phyloP scores from a whole-genome alignment of 2,329 filamentous ascomycete genomes.

The Fusarium devonianum region DNA sequence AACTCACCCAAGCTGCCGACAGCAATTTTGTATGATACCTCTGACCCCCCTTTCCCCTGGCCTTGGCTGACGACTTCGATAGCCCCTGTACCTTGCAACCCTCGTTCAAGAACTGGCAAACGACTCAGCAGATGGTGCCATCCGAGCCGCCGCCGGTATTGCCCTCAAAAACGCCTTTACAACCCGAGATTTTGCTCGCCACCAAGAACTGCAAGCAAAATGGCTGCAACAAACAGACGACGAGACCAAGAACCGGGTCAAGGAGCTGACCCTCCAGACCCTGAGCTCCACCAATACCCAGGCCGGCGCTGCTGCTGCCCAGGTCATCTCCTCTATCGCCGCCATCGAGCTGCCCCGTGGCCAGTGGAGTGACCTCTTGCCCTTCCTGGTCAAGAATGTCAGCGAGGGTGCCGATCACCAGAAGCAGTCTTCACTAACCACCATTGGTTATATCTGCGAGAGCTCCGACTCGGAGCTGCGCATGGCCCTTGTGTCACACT shows the following conservation, averaged over 20 bases:
- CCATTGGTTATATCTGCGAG: constrained; percentile 99
- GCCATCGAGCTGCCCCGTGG: constrained; percentile 91
- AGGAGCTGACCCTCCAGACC: constrained; percentile 88
- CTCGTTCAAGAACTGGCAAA: constrained; percentile 95
- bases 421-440: constrained; percentile 92
- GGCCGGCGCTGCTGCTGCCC: constrained; percentile 87
- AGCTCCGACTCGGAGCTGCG: constrained; percentile 89
- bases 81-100: constrained; percentile 92
- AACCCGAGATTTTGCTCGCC: constrained; percentile 84
- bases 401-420: constrained; percentile 84
- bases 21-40: constrained; percentile 82
- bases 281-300: constrained; percentile 79
- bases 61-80: constrained; percentile 41
- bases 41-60: constrained; percentile 30
- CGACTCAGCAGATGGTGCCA: constrained; percentile 80
- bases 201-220: constrained; percentile 90
- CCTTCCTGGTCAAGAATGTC: constrained; percentile 88
- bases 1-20: constrained; percentile 90
- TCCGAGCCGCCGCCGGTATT: constrained; percentile 93
- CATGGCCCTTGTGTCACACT: constrained; percentile 81
- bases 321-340: constrained; percentile 94
- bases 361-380: constrained; percentile 94
- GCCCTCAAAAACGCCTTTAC: constrained; percentile 98
- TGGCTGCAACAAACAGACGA: constrained; percentile 86
- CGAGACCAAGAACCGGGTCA: constrained; percentile 85